Evolutionary conservation across 805 yeast species (phyloP), one percentile per base, ranked within the genome.

Genomic region (Grigorovia jiainica): DNA sequence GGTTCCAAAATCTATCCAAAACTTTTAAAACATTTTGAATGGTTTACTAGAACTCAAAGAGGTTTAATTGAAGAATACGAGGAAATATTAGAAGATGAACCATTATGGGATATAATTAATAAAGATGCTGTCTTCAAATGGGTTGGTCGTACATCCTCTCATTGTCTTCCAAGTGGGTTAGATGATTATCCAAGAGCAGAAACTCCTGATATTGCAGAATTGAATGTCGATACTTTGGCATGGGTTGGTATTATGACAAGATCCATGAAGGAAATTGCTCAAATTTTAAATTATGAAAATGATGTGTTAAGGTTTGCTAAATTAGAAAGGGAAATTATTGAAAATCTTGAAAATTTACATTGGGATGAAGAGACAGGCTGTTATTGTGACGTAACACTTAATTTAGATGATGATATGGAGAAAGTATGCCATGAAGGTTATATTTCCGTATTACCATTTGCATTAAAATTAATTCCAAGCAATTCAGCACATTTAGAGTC

Each of bases 241-340:
- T 92, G 98, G 98, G 76, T 92, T 45, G 97, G 95, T 13, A 80
- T 84, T 5, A 87, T 90, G 95, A 76, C 96, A 0, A 72, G 79
- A 49, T 76, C 95, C 0, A 79, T 92, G 79, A 75, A 74, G 49
- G 70, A 74, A 41, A 76, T 90, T 46, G 89, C 97, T 0, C 67
- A 65, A 35, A 59, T 79, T 8, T 63, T 87, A 34, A 82, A 72
- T 0, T 65, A 75, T 38, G 54, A 64, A 2, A 79, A 75, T 2
- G 96, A 87, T 53, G 72, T 72, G 7, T 52, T 56, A n/a, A 57
- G 59, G 44, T 92, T 76, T 57, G 50, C 64, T 6, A 49, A 61
- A 15, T 75, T 79, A 31, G 84, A 79, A 48, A 50, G 61, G 5
- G 73, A 76, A 17, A 76, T 89, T 19, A 55, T 74, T 24, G 65